Percentiles rank a stretch among this genome's conserved stretches.
Conservation (phyloP, 495 filamentous ascomycete genomes). For the Aspergillus kassunensis region DNA sequence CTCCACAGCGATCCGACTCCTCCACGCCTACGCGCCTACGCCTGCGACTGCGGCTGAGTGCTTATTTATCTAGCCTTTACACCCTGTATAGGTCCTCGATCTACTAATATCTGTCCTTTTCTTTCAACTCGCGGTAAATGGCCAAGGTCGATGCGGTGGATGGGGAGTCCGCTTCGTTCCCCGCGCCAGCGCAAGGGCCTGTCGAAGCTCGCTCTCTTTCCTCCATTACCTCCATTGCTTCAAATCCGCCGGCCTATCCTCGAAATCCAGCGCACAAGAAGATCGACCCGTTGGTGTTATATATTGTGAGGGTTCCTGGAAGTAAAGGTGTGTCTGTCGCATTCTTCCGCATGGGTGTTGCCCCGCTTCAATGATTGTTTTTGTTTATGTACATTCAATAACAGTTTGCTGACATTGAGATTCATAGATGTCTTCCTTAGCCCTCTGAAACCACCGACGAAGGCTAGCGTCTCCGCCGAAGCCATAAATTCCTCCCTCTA, state of each 20-base stretch:
- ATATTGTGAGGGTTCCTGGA: conserved; percentile 89
- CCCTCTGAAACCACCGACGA: conserved; percentile 77
- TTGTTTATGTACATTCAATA: too few relatives aligned
- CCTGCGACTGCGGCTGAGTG: conserved; percentile 2
- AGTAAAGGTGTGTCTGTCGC: conserved; percentile 63
- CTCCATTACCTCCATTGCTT: conserved; percentile 70
- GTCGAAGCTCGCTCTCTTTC: conserved; percentile 83
- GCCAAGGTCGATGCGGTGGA: conserved; percentile 23
- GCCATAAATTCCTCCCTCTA: conserved; percentile 87
- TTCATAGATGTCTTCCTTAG: conserved; percentile 85
- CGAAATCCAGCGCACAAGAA: conserved; percentile 62
- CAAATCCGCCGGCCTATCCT: conserved; percentile 81
- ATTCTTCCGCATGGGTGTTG: background rate
- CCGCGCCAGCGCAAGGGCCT: conserved; percentile 33
- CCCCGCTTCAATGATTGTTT: background rate
- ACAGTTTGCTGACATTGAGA: background rate
- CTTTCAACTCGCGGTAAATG: conserved; percentile 16
- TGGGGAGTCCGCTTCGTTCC: conserved; percentile 15
- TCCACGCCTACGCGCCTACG: conserved; percentile 11
- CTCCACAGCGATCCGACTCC: conserved; percentile 16
- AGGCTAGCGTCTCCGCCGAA: conserved; percentile 75
- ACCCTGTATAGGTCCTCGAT: background rate
- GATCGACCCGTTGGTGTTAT: conserved; percentile 69
- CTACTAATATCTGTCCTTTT: background rate
- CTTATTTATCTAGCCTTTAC: conserved; percentile 10